Base-by-base conservation (phyloP, 1,284 basidiomycete genomes). In the Thecaphora thlaspeos region DNA sequence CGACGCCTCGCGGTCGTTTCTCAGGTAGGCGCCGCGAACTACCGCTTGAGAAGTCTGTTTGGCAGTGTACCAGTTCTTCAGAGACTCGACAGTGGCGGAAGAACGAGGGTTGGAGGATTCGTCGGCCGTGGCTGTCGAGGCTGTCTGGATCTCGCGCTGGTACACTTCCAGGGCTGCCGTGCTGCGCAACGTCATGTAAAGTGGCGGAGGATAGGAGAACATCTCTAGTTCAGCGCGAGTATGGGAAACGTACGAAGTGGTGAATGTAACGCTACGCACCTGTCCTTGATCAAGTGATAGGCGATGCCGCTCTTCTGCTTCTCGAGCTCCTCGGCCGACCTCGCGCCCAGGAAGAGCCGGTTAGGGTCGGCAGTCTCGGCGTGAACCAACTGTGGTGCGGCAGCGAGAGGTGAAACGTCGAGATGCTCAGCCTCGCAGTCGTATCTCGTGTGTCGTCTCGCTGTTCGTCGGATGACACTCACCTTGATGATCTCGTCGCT, bases 381-480 rank as follows among this genome's bases (percentile, higher is more conserved):
- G 71, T 91, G 88, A 14, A 85, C 78, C 2, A 89, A 79, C 1
- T 83, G 32, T n/a, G n/a, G n/a, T n/a, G n/a, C n/a, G n/a, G n/a
- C n/a, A n/a, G n/a, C n/a, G n/a, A n/a, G n/a, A n/a, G n/a, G n/a
- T n/a, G n/a, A n/a, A n/a, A n/a, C n/a, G n/a, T n/a, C n/a, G n/a
- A n/a, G n/a, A n/a, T n/a, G n/a, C n/a, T n/a, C n/a, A n/a, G n/a
- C n/a, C n/a, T n/a, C n/a, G n/a, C n/a, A n/a, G n/a, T n/a, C n/a
- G n/a, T n/a, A n/a, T n/a, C n/a, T n/a, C n/a, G n/a, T n/a, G n/a
- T n/a, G n/a, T n/a, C n/a, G n/a, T n/a, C n/a, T n/a, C n/a, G n/a
- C n/a, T n/a, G n/a, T n/a, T n/a, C n/a, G n/a, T n/a, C n/a, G n/a
- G 22, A 43, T 21, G 15, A 48, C 14, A 23, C n/a, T 37, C 32